Base-by-base conservation (phyloP, 2,329 filamentous ascomycete genomes). In the Pestalotiopsis sp. region DNA sequence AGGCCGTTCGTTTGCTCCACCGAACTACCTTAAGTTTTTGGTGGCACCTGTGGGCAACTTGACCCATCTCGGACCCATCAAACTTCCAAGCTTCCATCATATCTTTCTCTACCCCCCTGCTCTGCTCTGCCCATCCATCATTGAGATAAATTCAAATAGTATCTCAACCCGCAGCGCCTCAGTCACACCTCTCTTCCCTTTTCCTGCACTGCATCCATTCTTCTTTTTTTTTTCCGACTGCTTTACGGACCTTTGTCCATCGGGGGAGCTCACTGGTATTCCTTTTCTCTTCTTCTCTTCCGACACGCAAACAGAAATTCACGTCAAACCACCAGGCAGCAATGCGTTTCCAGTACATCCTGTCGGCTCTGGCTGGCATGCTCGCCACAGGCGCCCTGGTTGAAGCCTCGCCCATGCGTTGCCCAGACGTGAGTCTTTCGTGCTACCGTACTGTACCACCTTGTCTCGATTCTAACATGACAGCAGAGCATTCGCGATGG, bases 401-500 rank as follows among this genome's bases (percentile, higher is more conserved):
- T 20, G n/a, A 45, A 14, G 38, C 61, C n/a, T 49, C 61, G 6
- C 61, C 61, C 36, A 64, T 64, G 39, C 61, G 61, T 25, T 64
- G 61, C 61, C 14, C 61, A 52, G 61, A 64, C 17, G 61, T 64
- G 25, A 49, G 61, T 52, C 14, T 38, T 14, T 11, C 27, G 5
- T 14, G 13, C 3, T 3, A 27, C 57, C 12, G 5, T 36, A 5
- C 6, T 27, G 23, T 12, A 27, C 14, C 23, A 25, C 12, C 7
- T 20, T 17, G 23, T 13, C 27, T 62, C 13, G 11, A n/a, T 62
- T 41, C 36, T 62, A 4, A 64, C 20, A 64, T 31, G 2, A 39
- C n/a, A 31, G 6, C 52, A 70, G 69, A 20, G 58, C 23, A 39
- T 60, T 11, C 69, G 69, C 23, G 69, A 70, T 62, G 64, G 49